Conservation (phyloP, 2,329 filamentous ascomycete genomes). For the Xylaria sp. region DNA sequence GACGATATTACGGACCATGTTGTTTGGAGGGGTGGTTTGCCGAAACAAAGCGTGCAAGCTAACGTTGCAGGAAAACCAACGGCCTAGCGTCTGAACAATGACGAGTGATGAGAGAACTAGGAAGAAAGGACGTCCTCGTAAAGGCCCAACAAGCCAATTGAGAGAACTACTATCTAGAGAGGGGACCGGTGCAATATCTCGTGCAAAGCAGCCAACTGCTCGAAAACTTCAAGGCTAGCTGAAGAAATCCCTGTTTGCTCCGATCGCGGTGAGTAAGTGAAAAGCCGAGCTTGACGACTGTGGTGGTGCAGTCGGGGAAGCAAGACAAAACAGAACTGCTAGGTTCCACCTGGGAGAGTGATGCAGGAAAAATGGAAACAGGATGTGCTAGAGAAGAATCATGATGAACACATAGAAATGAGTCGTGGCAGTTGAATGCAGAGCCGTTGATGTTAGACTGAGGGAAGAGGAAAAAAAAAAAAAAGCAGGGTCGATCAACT, state of each 20-base stretch:
- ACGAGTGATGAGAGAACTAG: background rate
- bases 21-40: constrained; percentile 38
- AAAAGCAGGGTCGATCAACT: constrained; percentile 22
- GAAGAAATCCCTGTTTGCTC: constrained; percentile 37
- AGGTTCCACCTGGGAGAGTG: constrained; percentile 9
- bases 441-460: constrained; percentile 25
- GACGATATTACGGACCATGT: constrained; percentile 95
- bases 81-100: constrained; percentile 1
- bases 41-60: constrained; percentile 15
- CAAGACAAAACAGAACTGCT: constrained; percentile 8
- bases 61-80: constrained; percentile 4
- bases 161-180: background rate
- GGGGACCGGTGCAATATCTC: constrained; percentile 1
- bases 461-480: constrained; percentile 31
- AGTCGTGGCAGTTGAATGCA: constrained; percentile 31
- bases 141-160: background rate
- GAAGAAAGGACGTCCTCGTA: constrained; percentile 9
- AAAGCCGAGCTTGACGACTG: constrained; percentile 23
- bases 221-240: constrained; percentile 13
- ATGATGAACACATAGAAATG: constrained; percentile 31
- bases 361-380: constrained; percentile 11
- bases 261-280: constrained; percentile 38
- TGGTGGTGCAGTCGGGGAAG: background rate
- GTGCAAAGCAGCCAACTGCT: constrained; percentile 23
- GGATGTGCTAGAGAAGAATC: constrained; percentile 34